These are phyloP conservation scores for Jamesozyma hellenica DNA, from an alignment of 805 yeast species.

Conservation along the genomic window DNA sequence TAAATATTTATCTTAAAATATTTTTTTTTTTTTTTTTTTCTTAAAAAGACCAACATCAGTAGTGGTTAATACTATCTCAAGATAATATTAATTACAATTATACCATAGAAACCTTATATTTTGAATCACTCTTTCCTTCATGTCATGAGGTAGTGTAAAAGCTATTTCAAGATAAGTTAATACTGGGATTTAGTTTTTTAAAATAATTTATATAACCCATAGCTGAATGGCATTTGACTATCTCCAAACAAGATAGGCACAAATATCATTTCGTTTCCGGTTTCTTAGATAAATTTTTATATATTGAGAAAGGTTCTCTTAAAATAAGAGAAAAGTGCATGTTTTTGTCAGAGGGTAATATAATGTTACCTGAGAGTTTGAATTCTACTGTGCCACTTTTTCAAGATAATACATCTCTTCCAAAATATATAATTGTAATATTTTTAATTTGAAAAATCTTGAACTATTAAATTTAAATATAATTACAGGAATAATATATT, in stretches of 20 bases:
- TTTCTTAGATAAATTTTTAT: constrained; percentile 30
- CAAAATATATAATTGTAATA: not conserved
- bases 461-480: no score
- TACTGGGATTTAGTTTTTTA: constrained; percentile 27
- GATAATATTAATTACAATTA: constrained; percentile 32
- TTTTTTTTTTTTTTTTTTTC: constrained; percentile 7
- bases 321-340: constrained; percentile 18
- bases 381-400: constrained; percentile 27
- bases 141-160: not conserved
- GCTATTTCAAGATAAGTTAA: constrained; percentile 23
- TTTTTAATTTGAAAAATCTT: not conserved
- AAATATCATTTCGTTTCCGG: constrained; percentile 33
- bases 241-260: constrained; percentile 33
- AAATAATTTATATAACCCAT: constrained; percentile 28
- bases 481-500: constrained; percentile 14
- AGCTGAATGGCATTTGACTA: constrained; percentile 31
- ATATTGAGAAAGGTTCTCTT: constrained; percentile 20
- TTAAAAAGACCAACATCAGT: constrained; percentile 30
- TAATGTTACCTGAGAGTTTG: constrained; percentile 28
- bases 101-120: constrained; percentile 30
- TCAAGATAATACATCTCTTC: constrained; percentile 26
- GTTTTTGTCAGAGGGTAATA: constrained; percentile 24
- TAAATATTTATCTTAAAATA: no score
- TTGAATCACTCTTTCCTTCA: constrained; percentile 20
- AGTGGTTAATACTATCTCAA: constrained; percentile 36